Conservation (phyloP, 139 green algal species). For the Deuterostichococcus epilithicus region DNA sequence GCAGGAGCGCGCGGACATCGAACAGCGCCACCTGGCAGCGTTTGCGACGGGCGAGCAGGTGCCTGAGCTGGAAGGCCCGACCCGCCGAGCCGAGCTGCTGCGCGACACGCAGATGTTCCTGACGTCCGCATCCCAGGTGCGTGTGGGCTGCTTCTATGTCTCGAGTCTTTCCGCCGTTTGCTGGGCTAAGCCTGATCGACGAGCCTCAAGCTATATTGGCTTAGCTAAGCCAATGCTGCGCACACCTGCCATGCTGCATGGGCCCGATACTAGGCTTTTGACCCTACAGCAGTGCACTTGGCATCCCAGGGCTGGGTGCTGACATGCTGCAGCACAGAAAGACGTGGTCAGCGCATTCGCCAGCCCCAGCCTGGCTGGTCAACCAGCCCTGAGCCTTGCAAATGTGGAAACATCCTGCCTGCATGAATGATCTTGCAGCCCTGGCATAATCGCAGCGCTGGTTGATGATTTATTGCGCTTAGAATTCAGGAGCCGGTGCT, state of each 20-base stretch:
- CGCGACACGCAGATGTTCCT: constrained; percentile 33
- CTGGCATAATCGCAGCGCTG: neutral
- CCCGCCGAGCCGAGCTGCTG: constrained; percentile 22
- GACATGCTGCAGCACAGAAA: constrained; percentile 21
- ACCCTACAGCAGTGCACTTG: neutral
- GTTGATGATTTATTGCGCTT: neutral
- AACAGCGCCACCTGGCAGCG: neutral
- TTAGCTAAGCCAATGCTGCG: neutral
- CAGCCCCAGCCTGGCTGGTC: neutral
- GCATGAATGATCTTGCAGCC: too few species aligned
- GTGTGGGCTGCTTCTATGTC: neutral
- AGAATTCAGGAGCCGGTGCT: constrained; percentile 49
- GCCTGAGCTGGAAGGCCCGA: neutral
- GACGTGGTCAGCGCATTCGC: neutral
- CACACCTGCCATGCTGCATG: too few species aligned
- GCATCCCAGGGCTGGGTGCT: neutral
- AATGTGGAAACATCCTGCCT: neutral
- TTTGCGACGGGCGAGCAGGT: neutral
- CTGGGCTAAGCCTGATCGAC: neutral
- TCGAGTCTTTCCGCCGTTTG: neutral
- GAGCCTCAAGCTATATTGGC: neutral
- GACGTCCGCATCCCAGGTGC: neutral
- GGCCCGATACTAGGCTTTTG: neutral
- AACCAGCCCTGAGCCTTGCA: neutral
- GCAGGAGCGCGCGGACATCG: neutral